phyloP scores from a whole-genome alignment of 2,329 filamentous ascomycete species.

The Penicillium verrucosum region DNA sequence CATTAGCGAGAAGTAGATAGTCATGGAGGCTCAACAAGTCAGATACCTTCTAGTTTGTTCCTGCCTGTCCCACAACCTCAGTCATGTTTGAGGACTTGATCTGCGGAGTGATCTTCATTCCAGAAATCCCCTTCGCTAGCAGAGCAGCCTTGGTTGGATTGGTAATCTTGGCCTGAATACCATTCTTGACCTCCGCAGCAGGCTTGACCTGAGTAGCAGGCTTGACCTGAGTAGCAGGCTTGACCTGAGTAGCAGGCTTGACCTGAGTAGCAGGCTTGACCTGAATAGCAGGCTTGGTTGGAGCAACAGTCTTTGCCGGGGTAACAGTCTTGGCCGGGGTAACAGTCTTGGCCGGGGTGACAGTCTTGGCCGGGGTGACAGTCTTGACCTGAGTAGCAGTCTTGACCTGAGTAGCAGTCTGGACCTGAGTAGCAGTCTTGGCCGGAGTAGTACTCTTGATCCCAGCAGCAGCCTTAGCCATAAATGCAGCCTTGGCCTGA shows the following conservation, averaged over 20 bases:
- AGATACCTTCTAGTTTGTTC: not conserved
- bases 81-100: not conserved
- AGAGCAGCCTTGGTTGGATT: not conserved
- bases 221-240: not conserved
- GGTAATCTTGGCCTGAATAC: not conserved
- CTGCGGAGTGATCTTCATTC: not conserved
- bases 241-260: not conserved
- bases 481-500: not conserved
- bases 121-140: not conserved
- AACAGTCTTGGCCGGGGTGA: not conserved
- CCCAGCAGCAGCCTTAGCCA: no score
- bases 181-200: not conserved
- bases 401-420: not conserved
- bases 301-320: not conserved
- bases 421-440: not conserved
- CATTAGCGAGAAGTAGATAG: not conserved
- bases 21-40: not conserved
- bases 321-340: not conserved
- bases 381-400: not conserved
- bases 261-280: not conserved
- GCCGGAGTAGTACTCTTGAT: no score
- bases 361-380: not conserved
- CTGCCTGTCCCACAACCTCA: not conserved
- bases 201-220: not conserved
- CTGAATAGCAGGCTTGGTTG: not conserved